Conservation (phyloP, 345 rosid species). For the Lumnitzera littorea region DNA sequence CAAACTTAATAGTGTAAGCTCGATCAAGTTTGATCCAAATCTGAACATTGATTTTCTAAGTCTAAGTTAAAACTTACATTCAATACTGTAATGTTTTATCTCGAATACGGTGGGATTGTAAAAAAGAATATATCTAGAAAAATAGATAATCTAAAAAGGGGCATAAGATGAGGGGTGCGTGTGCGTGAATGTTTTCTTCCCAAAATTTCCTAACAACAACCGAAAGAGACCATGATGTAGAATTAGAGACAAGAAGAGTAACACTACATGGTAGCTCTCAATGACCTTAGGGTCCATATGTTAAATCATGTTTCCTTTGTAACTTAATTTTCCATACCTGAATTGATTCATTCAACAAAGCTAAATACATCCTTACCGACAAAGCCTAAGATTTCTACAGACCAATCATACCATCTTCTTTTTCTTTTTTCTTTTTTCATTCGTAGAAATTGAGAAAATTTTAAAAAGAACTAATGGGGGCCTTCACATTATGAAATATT, state of each 20-base stretch:
- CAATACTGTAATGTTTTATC: too few species aligned
- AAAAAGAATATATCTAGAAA: too few species aligned
- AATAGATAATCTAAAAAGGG: too few species aligned
- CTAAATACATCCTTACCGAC: constrained; percentile 7
- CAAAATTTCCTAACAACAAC: too few species aligned
- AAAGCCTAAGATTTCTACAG: constrained; percentile 4
- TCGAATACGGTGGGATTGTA: too few species aligned
- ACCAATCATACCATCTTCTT: constrained; percentile 9
- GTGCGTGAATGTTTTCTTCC: too few species aligned
- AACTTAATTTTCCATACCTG: constrained; percentile 16
- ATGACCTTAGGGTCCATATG: constrained; percentile 9
- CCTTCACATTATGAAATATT: not conserved
- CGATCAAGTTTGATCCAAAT: too few species aligned
- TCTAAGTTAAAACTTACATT: too few species aligned
- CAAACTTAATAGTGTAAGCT: too few species aligned
- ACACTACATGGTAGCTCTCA: not conserved
- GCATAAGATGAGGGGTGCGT: too few species aligned
- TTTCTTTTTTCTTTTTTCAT: not conserved
- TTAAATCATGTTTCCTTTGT: constrained; percentile 21
- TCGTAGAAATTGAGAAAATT: not conserved
- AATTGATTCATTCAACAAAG: constrained; percentile 21
- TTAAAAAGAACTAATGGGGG: not conserved
- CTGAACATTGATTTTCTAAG: too few species aligned
- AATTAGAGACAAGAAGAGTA: not conserved
- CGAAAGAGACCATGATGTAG: not conserved